These are phyloP conservation scores for Dianthus caryophyllus DNA, from an alignment of 148 eudicot genomes.

Conservation along the genomic window DNA sequence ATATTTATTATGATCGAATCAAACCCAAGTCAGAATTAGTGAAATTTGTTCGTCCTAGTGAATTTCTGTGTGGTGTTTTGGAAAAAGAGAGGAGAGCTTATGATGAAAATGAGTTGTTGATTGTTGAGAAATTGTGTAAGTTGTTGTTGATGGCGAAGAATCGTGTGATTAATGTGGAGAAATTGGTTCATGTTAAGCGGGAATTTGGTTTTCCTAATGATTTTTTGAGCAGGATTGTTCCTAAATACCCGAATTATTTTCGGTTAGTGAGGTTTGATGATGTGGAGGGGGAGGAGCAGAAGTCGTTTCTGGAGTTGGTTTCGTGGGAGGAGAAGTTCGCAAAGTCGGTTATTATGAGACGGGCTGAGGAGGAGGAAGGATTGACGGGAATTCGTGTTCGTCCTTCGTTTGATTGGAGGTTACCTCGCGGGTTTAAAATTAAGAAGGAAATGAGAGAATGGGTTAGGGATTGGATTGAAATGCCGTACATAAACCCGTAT, in stretches of 20 bases:
- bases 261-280: too few relatives aligned
- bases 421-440: conserved; percentile 62
- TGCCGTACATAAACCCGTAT: conserved; percentile 79
- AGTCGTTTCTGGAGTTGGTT: conserved; percentile 66
- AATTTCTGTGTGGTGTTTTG: conserved; percentile 34
- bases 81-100: conserved; percentile 47
- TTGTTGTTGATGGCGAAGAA: conserved; percentile 73
- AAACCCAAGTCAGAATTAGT: conserved; percentile 58
- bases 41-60: conserved; percentile 44
- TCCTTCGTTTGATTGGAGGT: conserved; percentile 60
- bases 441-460: conserved; percentile 94
- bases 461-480: conserved; percentile 92
- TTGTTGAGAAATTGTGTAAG: conserved; percentile 61
- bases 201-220: conserved; percentile 80
- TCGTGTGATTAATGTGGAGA: conserved; percentile 54
- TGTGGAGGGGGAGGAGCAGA: conserved; percentile 14
- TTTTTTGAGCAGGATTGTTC: conserved; percentile 49
- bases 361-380: conserved; percentile 63
- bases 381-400: conserved; percentile 62
- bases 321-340: conserved; percentile 54
- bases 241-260: conserved; percentile 51
- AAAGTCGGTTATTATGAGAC: conserved; percentile 46
- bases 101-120: conserved; percentile 37
- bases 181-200: conserved; percentile 67
- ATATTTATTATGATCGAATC: conserved; percentile 54